These are phyloP conservation scores for Syzygium jambos DNA, from an alignment of 345 rosid genomes.

Conservation along the genomic window DNA sequence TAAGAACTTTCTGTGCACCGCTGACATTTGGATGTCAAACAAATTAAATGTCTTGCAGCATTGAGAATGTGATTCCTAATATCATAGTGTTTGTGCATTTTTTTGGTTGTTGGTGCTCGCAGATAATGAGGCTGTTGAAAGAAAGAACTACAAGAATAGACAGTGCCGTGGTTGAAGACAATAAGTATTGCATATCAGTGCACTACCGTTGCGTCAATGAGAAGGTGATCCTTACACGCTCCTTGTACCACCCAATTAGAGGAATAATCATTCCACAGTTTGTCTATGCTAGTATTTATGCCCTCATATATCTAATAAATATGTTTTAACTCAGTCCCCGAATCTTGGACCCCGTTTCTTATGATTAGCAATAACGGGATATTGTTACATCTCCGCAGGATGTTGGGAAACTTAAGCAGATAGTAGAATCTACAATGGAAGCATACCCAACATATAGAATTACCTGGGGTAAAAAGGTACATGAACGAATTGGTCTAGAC, in stretches of 20 bases:
- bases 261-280: background rate
- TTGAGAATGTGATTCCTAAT: background rate
- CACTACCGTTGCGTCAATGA: constrained; percentile 43
- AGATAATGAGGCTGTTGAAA: constrained; percentile 32
- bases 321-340: background rate
- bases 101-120: background rate
- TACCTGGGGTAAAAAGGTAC: background rate
- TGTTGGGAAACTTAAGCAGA: background rate
- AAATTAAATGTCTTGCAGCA: background rate
- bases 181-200: constrained; percentile 38
- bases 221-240: constrained; percentile 13
- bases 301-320: background rate
- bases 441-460: background rate
- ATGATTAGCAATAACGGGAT: background rate
- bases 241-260: background rate
- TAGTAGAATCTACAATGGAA: background rate
- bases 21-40: background rate
- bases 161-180: constrained; percentile 32
- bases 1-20: background rate
- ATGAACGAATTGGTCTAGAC: background rate
- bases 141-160: constrained; percentile 21
- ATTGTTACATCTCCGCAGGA: background rate
- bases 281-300: background rate
- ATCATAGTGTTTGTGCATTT: background rate
- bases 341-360: background rate